These are phyloP conservation scores for Nidularia sp. DNA, from an alignment of 768 basidiomycete species.

Conservation along the genomic window DNA sequence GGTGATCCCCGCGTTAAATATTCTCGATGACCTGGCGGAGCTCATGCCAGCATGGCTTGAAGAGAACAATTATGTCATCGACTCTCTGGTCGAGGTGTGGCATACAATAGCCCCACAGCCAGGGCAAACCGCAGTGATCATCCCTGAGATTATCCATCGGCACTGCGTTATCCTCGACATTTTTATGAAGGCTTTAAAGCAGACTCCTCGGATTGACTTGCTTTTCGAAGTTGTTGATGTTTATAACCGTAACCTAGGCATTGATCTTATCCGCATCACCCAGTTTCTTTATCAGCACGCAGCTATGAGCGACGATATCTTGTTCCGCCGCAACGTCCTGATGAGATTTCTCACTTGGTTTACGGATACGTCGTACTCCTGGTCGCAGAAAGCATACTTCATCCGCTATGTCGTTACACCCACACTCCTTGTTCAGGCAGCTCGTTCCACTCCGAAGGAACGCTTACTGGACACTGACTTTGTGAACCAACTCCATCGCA, in stretches of 20 bases:
- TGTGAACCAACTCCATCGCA: slow-evolving; percentile 61
- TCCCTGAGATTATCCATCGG: slow-evolving; percentile 51
- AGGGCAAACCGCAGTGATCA: slow-evolving; percentile 35
- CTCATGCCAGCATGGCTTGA: slow-evolving; percentile 69
- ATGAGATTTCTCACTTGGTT: slow-evolving; percentile 87
- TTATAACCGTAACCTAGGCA: slow-evolving; percentile 74
- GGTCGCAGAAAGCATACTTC: slow-evolving; percentile 76
- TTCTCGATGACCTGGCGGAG: slow-evolving; percentile 73
- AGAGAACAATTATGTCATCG: slow-evolving; percentile 62
- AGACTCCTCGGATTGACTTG: slow-evolving; percentile 78
- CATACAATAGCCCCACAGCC: slow-evolving; percentile 40
- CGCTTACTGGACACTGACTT: slow-evolving; percentile 72
- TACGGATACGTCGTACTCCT: slow-evolving; percentile 54
- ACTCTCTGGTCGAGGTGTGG: slow-evolving; percentile 76
- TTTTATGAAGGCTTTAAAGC: slow-evolving; percentile 68
- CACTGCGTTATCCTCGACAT: slow-evolving; percentile 69
- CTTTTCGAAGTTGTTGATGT: slow-evolving; percentile 84
- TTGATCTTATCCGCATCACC: slow-evolving; percentile 75
- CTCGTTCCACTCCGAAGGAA: slow-evolving; percentile 43
- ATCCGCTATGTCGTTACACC: slow-evolving; percentile 86
- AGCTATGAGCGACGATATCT: slow-evolving; percentile 62
- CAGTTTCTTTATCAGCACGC: slow-evolving; percentile 88
- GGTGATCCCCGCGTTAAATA: slow-evolving; percentile 65
- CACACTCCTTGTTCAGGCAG: slow-evolving; percentile 74
- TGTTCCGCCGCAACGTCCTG: slow-evolving; percentile 79